A percentile compares a stretch with the other conserved stretches of the same genome.
These are phyloP conservation scores for Candida manassasensis DNA, from an alignment of 805 yeast species.

Conservation along the genomic window DNA sequence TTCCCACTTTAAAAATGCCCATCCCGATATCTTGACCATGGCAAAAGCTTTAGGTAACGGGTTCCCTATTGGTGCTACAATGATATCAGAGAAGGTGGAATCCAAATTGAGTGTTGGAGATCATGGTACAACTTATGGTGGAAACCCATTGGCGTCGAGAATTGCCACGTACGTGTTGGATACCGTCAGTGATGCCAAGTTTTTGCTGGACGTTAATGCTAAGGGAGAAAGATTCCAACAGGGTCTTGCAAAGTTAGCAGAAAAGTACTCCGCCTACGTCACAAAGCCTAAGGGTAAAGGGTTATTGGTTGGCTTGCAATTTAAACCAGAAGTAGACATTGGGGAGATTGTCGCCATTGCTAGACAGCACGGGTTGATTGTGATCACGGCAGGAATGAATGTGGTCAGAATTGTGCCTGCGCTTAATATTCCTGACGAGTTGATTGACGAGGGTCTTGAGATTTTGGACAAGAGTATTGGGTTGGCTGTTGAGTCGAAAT, in stretches of 20 bases:
- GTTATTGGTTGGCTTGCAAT: conserved; percentile 78
- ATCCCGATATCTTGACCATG: conserved; percentile 90
- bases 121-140: conserved; percentile 97
- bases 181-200: conserved; percentile 54
- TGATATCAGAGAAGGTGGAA: conserved; percentile 79
- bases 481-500: conserved; percentile 10
- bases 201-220: conserved; percentile 54
- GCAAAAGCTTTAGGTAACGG: conserved; percentile 98
- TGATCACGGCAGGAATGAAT: conserved; percentile 89
- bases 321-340: conserved; percentile 53
- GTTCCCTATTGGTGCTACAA: conserved; percentile 90
- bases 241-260: conserved; percentile 46
- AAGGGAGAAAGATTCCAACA: conserved; percentile 55
- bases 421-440: conserved; percentile 69
- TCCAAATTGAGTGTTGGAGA: conserved; percentile 77
- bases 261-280: conserved; percentile 57
- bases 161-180: conserved; percentile 74
- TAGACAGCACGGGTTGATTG: conserved; percentile 73
- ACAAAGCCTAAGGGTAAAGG: conserved; percentile 84
- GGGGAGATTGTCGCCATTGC: conserved; percentile 59
- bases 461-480: conserved; percentile 57
- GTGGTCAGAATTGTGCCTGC: conserved; percentile 92
- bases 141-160: conserved; percentile 88
- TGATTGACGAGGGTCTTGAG: conserved; percentile 64
- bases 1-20: conserved; percentile 63